Percentiles rank a stretch among this genome's conserved stretches.
Conservation (phyloP, 805 yeast genomes). For the Ogataea chonburiensis region DNA sequence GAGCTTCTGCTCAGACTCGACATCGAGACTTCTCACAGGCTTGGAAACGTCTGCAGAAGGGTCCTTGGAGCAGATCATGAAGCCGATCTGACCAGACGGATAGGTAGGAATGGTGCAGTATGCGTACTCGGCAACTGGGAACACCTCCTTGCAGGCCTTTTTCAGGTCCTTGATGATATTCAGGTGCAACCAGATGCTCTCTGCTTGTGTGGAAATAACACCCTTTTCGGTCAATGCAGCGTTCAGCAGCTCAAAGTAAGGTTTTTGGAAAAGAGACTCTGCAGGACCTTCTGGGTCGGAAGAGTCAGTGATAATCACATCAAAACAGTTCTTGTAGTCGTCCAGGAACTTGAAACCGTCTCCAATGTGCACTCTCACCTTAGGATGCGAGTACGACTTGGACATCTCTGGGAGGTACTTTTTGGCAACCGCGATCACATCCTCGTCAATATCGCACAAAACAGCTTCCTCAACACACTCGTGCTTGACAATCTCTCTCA, state of each 20-base stretch:
- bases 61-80: conserved; percentile 92
- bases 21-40: conserved; percentile 67
- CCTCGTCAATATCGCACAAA: conserved; percentile 93
- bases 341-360: conserved; percentile 97
- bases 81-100: conserved; percentile 97
- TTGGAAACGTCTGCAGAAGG: conserved; percentile 56
- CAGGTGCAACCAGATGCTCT: conserved; percentile 90
- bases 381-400: conserved; percentile 79
- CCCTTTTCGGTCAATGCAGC: conserved; percentile 93
- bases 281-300: conserved; percentile 99
- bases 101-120: conserved; percentile 94
- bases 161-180: conserved; percentile 79
- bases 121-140: conserved; percentile 90
- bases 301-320: conserved; percentile 94
- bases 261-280: conserved; percentile 86
- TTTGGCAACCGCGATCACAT: conserved; percentile 84
- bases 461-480: conserved; percentile 81
- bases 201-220: conserved; percentile 92
- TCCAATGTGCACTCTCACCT: conserved; percentile 86
- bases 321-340: conserved; percentile 80
- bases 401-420: conserved; percentile 87
- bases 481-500: conserved; percentile 92
- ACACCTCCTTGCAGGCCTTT: conserved; percentile 75
- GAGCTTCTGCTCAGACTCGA: conserved; percentile 59
- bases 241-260: conserved; percentile 79